phyloP scores from a whole-genome alignment of 2,329 filamentous ascomycete species.

The Neofusicoccum umdonicola region DNA sequence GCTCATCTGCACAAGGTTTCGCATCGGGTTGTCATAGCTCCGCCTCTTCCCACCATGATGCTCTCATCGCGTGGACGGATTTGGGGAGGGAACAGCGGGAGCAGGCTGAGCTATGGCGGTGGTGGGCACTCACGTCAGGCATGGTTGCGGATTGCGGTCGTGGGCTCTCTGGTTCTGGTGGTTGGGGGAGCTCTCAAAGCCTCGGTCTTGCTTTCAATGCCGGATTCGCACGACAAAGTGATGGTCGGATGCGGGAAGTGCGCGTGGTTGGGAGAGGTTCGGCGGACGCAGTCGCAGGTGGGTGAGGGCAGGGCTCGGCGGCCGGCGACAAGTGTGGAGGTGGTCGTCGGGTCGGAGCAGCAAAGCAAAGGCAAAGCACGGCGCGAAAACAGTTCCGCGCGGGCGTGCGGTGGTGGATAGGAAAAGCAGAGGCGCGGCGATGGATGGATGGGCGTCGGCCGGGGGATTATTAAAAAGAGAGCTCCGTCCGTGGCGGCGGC shows the following conservation, averaged over 20 bases:
- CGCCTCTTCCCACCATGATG: not conserved
- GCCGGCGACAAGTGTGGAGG: not conserved
- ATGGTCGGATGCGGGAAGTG: not conserved
- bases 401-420: not conserved
- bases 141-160: slow-evolving; percentile 35
- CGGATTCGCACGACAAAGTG: not conserved
- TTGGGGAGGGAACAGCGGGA: not conserved
- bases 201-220: not conserved
- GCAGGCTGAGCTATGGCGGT: not conserved
- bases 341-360: not conserved
- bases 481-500: not conserved
- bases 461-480: not conserved
- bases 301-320: not conserved
- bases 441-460: not conserved
- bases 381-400: not conserved
- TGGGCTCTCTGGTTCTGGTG: not conserved
- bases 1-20: no score
- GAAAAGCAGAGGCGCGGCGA: not conserved
- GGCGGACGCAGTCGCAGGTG: slow-evolving; percentile 23
- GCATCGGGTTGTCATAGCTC: not conserved
- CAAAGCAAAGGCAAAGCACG: no score
- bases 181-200: not conserved
- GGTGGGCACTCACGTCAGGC: slow-evolving; percentile 42
- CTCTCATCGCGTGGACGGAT: not conserved
- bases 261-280: slow-evolving; percentile 16